A percentile compares a stretch with the other conserved stretches of the same genome.
phyloP scores from a whole-genome alignment of 495 filamentous ascomycete genomes.

The Xylaria curta region DNA sequence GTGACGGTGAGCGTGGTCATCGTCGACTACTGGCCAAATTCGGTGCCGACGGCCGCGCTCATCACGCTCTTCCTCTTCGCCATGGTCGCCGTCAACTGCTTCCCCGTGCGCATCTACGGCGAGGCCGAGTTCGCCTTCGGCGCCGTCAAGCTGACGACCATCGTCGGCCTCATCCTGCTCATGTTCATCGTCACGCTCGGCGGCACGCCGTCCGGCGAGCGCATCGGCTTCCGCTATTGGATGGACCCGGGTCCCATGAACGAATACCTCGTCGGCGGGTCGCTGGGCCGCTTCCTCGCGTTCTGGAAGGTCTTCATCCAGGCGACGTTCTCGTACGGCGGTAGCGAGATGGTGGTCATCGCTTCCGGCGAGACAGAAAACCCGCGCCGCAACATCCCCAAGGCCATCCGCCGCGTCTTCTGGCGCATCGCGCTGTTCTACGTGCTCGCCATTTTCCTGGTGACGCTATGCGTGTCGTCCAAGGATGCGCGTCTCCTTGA shows the following conservation, averaged over 20 bases:
- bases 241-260: conserved; percentile 72
- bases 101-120: conserved; percentile 57
- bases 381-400: conserved; percentile 72
- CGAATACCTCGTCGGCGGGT: conserved; percentile 59
- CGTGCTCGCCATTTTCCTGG: conserved; percentile 71
- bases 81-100: conserved; percentile 45
- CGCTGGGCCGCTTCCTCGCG: conserved; percentile 61
- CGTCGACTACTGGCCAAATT: conserved; percentile 56
- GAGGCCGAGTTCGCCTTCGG: conserved; percentile 68
- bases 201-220: conserved; percentile 61
- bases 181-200: conserved; percentile 72
- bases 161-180: conserved; percentile 69
- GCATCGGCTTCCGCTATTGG: conserved; percentile 73
- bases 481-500: conserved; percentile 57
- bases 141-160: conserved; percentile 67
- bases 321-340: conserved; percentile 64
- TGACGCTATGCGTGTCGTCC: conserved; percentile 65
- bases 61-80: conserved; percentile 54
- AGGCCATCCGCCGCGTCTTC: conserved; percentile 72
- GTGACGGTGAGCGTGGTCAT: conserved; percentile 47
- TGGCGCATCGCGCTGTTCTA: conserved; percentile 76
- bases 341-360: conserved; percentile 64
- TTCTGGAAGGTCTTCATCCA: conserved; percentile 68
- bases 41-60: conserved; percentile 56
- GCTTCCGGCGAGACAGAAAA: conserved; percentile 78